Evolutionary conservation across 1,139 yeast genomes (phyloP).

Genomic region (Debaryomyces udenii): DNA sequence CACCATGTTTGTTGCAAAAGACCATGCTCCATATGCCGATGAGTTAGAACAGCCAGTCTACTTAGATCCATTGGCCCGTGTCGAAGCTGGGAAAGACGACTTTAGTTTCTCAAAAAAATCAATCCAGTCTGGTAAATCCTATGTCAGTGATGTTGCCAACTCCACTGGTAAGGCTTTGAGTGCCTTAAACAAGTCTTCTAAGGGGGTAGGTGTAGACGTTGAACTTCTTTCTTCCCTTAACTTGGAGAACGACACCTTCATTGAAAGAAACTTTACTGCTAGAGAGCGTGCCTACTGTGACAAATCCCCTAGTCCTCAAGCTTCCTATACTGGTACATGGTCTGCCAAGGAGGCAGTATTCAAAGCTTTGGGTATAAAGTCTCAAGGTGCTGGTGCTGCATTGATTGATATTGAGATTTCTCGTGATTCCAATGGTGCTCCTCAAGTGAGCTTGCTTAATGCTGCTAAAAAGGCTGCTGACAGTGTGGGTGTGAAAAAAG

Average conservation of each 20-base stretch:
- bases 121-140: slow-evolving; percentile 37
- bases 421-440: slow-evolving; percentile 79
- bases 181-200: slow-evolving; percentile 50
- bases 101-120: slow-evolving; percentile 50
- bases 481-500: slow-evolving; percentile 65
- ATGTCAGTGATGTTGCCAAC: slow-evolving; percentile 40
- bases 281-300: slow-evolving; percentile 79
- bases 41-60: slow-evolving; percentile 88
- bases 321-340: slow-evolving; percentile 98
- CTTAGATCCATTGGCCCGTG: slow-evolving; percentile 95
- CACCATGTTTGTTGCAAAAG: slow-evolving; percentile 91
- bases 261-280: slow-evolving; percentile 87
- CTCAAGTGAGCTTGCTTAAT: slow-evolving; percentile 76
- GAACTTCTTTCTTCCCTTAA: slow-evolving; percentile 83
- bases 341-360: slow-evolving; percentile 99
- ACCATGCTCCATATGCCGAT: slow-evolving; percentile 86
- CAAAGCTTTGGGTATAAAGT: slow-evolving; percentile 87
- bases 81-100: slow-evolving; percentile 51
- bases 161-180: slow-evolving; percentile 55
- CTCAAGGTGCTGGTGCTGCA: slow-evolving; percentile 95
- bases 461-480: slow-evolving; percentile 75
- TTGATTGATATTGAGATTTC: slow-evolving; percentile 86
- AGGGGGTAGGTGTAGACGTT: slow-evolving; percentile 96
- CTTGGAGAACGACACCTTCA: slow-evolving; percentile 81
- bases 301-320: slow-evolving; percentile 72